Base-by-base conservation (phyloP, 1,284 basidiomycete genomes). In the Erythrobasidium hasegawianum region DNA sequence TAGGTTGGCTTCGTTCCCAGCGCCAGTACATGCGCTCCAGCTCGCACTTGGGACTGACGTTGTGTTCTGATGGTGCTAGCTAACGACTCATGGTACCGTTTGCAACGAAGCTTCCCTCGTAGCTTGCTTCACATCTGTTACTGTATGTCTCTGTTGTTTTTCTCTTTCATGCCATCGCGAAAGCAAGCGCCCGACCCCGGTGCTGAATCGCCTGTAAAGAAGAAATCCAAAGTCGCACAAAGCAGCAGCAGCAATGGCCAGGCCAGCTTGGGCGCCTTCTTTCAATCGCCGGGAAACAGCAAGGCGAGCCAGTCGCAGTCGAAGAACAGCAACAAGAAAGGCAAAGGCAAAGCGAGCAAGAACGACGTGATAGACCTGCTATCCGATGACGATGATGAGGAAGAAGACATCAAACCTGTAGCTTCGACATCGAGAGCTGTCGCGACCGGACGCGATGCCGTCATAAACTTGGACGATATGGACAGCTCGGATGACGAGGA, bases 401-500 rank as follows among this genome's bases (percentile, higher is more conserved):
- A 45, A 29, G 55, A 57, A 24, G 27, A 26, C 41, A 38, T 18
- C 22, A 24, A 18, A 14, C 20, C 67, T 52, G 49, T 49, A 8
- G 24, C 59, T 18, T 61, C 61, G 16, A 69, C 53, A 13, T 52
- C 62, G 16, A 56, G 55, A 33, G 13, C n/a, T 27, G 11, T 38
- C 2, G 10, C 68, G 33, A 50, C 26, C 39, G 1, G 39, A 20
- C 50, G 50, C 18, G 55, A 49, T 58, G 62, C 53, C 29, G 49
- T 65, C 62, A 65, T 65, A 43, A 56, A 65, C 52, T 55, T 65
- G 14, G 62, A 57, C 50, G 26, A n/a, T 16, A n/a, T 53, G 22
- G 50, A 53, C 50, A 53, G 50, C 50, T 53, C 50, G 50, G 50
- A 24, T 20, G 26, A 53, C n/a, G 26, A 53, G 50, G 26, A 22